A percentile compares a stretch with the other conserved stretches of the same genome.
phyloP scores from a whole-genome alignment of 2,329 filamentous ascomycete species.

The Dendrostoma leiphaemia region DNA sequence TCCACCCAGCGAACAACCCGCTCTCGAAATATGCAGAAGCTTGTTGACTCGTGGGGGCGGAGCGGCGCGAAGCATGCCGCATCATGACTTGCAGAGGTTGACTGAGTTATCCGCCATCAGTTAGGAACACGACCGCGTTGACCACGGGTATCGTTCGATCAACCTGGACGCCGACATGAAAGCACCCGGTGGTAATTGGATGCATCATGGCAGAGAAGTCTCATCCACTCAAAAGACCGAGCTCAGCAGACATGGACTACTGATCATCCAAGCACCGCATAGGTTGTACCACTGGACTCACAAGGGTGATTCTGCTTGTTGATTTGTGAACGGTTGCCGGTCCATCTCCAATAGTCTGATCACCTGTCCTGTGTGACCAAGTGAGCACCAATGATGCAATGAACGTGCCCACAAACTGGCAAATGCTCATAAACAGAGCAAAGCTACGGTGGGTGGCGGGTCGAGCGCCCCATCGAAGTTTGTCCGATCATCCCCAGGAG shows the following conservation, averaged over 20 bases:
- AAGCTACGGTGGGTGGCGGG: background rate
- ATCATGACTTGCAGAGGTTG: constrained; percentile 10
- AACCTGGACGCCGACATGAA: background rate
- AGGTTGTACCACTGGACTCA: constrained; percentile 1
- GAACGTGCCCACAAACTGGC: background rate
- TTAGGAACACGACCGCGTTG: background rate
- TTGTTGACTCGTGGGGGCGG: background rate
- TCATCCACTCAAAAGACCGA: background rate
- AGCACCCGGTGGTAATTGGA: background rate
- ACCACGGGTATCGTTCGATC: background rate
- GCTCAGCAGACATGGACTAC: background rate
- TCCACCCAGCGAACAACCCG: background rate
- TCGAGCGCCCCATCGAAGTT: background rate
- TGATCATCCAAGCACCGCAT: background rate
- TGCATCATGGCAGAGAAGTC: background rate
- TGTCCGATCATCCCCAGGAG: constrained; percentile 1
- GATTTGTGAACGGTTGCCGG: background rate
- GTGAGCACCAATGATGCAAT: constrained; percentile 14
- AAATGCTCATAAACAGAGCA: background rate
- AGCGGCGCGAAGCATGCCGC: background rate
- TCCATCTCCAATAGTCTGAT: constrained; percentile 6
- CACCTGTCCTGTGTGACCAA: constrained; percentile 12
- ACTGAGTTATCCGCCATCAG: background rate
- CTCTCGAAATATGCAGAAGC: background rate
- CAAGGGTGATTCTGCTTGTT: background rate